Base-by-base conservation (phyloP, 2,329 filamentous ascomycete genomes). In the Elsinoe necatrix region DNA sequence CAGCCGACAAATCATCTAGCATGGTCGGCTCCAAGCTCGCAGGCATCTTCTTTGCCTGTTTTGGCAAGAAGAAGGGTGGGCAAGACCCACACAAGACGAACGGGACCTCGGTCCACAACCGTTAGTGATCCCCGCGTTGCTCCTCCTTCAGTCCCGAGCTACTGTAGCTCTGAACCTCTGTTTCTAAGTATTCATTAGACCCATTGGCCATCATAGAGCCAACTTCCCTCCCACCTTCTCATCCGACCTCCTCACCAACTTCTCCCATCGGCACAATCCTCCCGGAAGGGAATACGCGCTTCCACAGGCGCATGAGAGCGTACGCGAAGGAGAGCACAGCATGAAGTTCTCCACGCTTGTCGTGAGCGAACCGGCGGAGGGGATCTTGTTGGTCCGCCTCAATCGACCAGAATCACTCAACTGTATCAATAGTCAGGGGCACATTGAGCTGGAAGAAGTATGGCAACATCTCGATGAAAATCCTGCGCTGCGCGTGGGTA, bases 391-490 rank as follows among this genome's bases (percentile, higher is more conserved):
- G 20, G 66, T 69, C 3, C 64, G 62, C 8, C 48, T 71, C n/a
- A 68, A 69, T 55, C 60, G 67, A 47, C 66, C 68, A 1, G 67
- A 68, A 59, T 64, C 66, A 21, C 58, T 71, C 27, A 69, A 71
- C 39, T 70, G 67, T 56, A 67, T 70, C 56, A 67, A 66, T 55
- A 60, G 62, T 42, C 64, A 66, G 14, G 66, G 66, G 3, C 63
- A 68, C 35, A 45, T 56, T 50, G 68, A 69, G 58, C 60, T 69
- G 2, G 66, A 69, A 25, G 55, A 57, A 7, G 63, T 69, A 29
- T 68, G 66, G 64, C 43, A 59, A 20, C 69, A 67, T 68, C 56
- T 69, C 11, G 68, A 70, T 57, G 57, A 52, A 12, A 67, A 70
- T 59, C 67, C 67, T 1, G 59, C 60, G 2, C 60, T 68, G 20